Evolutionary conservation across 2,329 filamentous ascomycete species (phyloP), one percentile per base, ranked within the genome.

Genomic region (Diaporthe sp.): DNA sequence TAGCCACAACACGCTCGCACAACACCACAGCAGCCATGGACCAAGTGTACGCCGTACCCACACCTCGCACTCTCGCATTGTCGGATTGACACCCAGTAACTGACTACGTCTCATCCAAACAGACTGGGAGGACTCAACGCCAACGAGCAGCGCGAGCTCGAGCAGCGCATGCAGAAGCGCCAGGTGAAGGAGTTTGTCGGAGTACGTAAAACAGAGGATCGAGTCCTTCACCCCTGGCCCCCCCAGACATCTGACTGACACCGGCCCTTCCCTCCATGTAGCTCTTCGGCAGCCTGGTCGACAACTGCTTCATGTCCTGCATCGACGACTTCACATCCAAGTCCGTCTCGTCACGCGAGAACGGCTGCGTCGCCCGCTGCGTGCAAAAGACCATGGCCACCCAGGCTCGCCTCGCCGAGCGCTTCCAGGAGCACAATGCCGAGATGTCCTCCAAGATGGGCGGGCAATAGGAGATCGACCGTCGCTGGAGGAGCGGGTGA

Each of bases 131-230:
- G 89, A 84, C 93, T 98, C 84, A 94, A 91, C 80, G 84, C 90
- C 81, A 85, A 92, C 81, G 96, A 98, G 90, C 94, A 97, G 89
- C 94, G 95, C 87, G 95, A 97, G 90, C 94, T 99, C 84, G 94
- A 98, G 87, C 88, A 92, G 87, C 95, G 97, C 86, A 96, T 99
- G 92, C 95, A 98, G 89, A 94, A 94, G 88, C 97, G 97, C 87
- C 97, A 99, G 88, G 95, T 99, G 90, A 98, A 98, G 88, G 96
- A 98, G 85, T 98, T 99, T 84, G 98, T 98, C 93, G 94, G 92
- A 82, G 97, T 98, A 90, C 81, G 95, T 89, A 74, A 20, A 34
- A 51, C 74, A 76, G 3, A 55, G 7, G 6, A 53, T 25, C n/a
- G n/a, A 22, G 51, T 15, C 53, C 25, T 31, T 28, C 31, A 13